phyloP scores from a whole-genome alignment of 2,329 filamentous ascomycete genomes.

The Epichloe typhina region DNA sequence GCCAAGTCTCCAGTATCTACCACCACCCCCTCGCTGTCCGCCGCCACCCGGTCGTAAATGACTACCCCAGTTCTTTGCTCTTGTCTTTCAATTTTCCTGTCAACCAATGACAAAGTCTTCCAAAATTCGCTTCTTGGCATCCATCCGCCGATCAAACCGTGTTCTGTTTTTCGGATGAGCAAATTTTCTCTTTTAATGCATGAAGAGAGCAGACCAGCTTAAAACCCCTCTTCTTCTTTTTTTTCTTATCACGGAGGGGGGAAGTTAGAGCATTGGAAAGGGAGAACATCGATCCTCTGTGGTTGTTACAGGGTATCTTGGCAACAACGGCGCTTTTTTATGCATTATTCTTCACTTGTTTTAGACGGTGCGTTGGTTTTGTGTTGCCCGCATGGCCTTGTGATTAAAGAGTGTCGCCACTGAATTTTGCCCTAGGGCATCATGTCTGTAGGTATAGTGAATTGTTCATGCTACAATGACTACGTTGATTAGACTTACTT shows the following conservation, averaged over 20 bases:
- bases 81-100: neutral
- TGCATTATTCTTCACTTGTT: neutral
- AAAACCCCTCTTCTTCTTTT: neutral
- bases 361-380: neutral
- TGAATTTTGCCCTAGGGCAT: too few species aligned
- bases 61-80: neutral
- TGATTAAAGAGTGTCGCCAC: neutral
- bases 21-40: constrained; percentile 8
- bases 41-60: constrained; percentile 11
- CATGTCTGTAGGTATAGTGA: neutral
- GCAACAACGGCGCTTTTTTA: constrained; percentile 1
- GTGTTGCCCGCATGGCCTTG: neutral
- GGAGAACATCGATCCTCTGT: neutral
- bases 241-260: neutral
- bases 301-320: neutral
- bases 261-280: constrained; percentile 1
- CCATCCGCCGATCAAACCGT: too few species aligned
- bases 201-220: neutral
- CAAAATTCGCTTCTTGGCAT: neutral
- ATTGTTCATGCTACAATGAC: neutral
- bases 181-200: neutral
- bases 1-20: constrained; percentile 6
- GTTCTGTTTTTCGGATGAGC: neutral
- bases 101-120: neutral
- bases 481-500: neutral